Conservation (phyloP, 257 asterid species). For the Solanum sejunctum region DNA sequence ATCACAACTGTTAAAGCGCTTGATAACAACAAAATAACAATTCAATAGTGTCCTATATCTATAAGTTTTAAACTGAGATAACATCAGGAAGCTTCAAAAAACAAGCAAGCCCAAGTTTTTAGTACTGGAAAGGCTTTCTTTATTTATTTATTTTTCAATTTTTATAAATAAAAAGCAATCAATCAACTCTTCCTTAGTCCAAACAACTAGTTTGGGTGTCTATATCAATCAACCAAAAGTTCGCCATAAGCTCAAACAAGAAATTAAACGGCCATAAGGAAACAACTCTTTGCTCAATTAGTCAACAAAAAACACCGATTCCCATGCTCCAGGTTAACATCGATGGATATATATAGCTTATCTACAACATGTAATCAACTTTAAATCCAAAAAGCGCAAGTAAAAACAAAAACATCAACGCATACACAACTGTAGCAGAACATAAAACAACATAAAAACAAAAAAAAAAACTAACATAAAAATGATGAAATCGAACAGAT, state of each 20-base stretch:
- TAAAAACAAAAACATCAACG: neutral
- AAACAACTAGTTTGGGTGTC: neutral
- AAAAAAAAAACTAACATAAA: neutral
- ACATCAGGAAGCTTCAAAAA: neutral
- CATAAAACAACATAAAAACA: neutral
- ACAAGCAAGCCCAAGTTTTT: neutral
- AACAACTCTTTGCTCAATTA: neutral
- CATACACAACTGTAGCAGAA: neutral
- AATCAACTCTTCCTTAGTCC: neutral
- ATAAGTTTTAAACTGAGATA: neutral
- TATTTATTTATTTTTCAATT: neutral
- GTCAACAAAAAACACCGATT: neutral
- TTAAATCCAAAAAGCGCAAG: neutral
- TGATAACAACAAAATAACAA: neutral
- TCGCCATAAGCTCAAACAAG: neutral
- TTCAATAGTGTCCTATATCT: neutral
- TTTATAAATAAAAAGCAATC: neutral
- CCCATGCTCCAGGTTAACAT: neutral
- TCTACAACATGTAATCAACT: neutral
- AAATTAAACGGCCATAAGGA: neutral
- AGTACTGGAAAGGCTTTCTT: neutral
- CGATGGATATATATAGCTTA: neutral
- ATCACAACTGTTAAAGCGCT: neutral
- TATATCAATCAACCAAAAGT: neutral
- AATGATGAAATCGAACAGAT: neutral